These are phyloP conservation scores for Rhododendron williamsianum DNA, from an alignment of 148 eudicot genomes.

Conservation along the genomic window DNA sequence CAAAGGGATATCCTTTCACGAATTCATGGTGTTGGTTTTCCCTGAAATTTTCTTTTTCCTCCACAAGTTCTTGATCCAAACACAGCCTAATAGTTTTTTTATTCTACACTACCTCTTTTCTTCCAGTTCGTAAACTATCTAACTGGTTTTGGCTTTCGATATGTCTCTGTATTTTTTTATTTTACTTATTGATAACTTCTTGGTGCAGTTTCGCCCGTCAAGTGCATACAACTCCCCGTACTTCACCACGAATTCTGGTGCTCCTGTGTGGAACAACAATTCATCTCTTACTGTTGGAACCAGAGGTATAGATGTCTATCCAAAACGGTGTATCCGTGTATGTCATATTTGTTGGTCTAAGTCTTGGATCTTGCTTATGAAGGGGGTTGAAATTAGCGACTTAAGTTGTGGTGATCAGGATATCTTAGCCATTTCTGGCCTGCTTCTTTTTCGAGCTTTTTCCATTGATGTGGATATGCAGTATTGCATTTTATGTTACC, in stretches of 20 bases:
- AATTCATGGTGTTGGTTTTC: neutral
- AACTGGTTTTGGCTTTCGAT: neutral
- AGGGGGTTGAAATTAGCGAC: neutral
- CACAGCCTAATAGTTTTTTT: neutral
- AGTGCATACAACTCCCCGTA: conserved; percentile 60
- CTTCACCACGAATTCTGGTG: conserved; percentile 78
- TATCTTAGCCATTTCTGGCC: neutral
- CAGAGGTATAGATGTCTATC: conserved; percentile 38
- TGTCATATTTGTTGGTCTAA: neutral
- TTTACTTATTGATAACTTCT: neutral
- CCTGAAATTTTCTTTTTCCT: neutral
- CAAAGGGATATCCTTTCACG: neutral
- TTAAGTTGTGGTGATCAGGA: neutral
- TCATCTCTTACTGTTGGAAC: conserved; percentile 69
- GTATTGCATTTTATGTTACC: neutral
- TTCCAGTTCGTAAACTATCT: neutral
- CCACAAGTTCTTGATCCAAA: neutral
- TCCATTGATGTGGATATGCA: neutral
- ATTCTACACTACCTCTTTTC: neutral
- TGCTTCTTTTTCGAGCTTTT: neutral
- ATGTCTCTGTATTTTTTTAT: neutral
- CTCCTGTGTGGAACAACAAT: conserved; percentile 78
- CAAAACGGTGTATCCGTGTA: neutral
- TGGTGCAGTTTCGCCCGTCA: conserved; percentile 68
- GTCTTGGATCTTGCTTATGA: neutral